A percentile compares a stretch with the other conserved stretches of the same genome.
Conservation (phyloP, 768 basidiomycete species). For the Favolaschia claudopus region DNA sequence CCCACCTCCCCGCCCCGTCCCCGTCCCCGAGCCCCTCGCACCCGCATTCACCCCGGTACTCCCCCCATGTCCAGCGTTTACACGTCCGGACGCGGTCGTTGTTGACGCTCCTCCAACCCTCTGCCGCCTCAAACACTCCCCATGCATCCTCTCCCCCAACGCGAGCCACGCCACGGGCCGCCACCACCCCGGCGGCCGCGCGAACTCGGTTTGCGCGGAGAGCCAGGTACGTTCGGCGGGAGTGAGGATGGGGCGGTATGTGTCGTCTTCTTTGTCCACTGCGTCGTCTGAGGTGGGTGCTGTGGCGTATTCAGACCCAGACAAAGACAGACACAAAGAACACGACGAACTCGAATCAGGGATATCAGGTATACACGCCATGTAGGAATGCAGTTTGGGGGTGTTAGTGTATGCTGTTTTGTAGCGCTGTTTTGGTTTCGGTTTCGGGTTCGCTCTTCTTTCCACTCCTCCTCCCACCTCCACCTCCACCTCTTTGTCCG, state of each 20-base stretch:
- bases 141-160: slow-evolving; percentile 9
- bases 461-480: not conserved
- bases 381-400: not conserved
- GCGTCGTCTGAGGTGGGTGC: not conserved
- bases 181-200: slow-evolving; percentile 10
- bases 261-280: not conserved
- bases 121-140: too few species aligned
- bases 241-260: not conserved
- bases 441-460: not conserved
- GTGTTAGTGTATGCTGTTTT: not conserved
- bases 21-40: not conserved
- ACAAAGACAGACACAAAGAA: too few species aligned
- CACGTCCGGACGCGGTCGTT: too few species aligned
- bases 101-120: too few species aligned
- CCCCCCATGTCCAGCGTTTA: too few species aligned
- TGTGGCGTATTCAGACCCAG: too few species aligned
- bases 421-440: not conserved
- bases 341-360: too few species aligned
- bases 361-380: not conserved
- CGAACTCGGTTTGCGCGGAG: slow-evolving; percentile 6
- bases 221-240: slow-evolving; percentile 15
- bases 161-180: slow-evolving; percentile 12
- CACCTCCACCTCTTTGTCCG: too few species aligned
- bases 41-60: too few species aligned
- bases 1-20: not conserved